These are phyloP conservation scores for Penicillium sp. DNA, from an alignment of 2,329 filamentous ascomycete genomes.

Conservation along the genomic window DNA sequence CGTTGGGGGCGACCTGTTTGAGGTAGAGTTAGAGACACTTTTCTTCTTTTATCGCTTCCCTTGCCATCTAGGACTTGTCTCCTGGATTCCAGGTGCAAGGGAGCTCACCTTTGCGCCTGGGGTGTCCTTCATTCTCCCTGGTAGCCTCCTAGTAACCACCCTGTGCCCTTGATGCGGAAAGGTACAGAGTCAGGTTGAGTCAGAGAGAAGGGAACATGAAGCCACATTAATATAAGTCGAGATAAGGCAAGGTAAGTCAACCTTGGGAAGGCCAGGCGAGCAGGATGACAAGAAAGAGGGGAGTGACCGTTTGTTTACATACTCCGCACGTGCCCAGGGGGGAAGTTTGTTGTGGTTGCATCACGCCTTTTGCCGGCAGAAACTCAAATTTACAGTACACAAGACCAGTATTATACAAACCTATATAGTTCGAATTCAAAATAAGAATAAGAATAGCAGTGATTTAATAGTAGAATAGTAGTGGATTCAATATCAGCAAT, in stretches of 20 bases:
- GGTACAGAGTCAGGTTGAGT: constrained; percentile 4
- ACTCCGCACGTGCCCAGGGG: constrained; percentile 29
- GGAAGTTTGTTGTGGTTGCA: constrained; percentile 33
- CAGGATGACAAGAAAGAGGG: too few relatives aligned
- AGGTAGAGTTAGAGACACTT: constrained; percentile 11
- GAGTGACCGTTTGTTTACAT: constrained; percentile 26
- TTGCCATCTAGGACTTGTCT: constrained; percentile 7
- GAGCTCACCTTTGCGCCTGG: constrained; percentile 20
- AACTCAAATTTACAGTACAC: too few relatives aligned
- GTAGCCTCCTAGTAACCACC: constrained; percentile 6
- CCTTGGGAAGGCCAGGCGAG: too few relatives aligned
- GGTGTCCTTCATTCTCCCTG: constrained; percentile 19
- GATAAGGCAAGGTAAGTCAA: too few relatives aligned
- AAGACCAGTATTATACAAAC: too few relatives aligned
- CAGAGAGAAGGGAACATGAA: constrained; percentile 7
- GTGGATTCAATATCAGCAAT: too few relatives aligned
- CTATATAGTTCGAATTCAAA: too few relatives aligned
- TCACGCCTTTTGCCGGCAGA: too few relatives aligned
- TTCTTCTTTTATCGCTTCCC: constrained; percentile 10
- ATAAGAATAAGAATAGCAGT: too few relatives aligned
- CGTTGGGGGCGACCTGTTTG: constrained; percentile 12
- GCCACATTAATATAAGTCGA: too few relatives aligned
- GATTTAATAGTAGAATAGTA: too few relatives aligned
- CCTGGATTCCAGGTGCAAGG: constrained; percentile 9
- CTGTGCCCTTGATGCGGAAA: constrained; percentile 17